Evolutionary conservation across 495 filamentous ascomycete species (phyloP).

Genomic region (Penicillium argentinense): DNA sequence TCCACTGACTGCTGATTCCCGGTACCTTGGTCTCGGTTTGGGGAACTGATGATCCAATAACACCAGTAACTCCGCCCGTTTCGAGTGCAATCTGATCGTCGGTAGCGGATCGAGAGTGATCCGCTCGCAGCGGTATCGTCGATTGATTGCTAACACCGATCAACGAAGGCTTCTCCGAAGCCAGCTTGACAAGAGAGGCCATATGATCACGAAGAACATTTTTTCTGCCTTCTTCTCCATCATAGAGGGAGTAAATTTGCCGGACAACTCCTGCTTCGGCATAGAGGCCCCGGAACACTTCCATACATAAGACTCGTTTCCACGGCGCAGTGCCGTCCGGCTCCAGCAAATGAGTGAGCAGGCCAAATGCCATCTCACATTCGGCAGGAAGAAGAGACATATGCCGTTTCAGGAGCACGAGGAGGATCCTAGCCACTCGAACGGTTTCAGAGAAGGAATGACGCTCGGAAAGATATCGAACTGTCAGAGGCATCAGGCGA

Average conservation of each 20-base stretch:
- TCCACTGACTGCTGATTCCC: slow-evolving; percentile 89
- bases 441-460: slow-evolving; percentile 81
- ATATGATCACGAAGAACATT: slow-evolving; percentile 78
- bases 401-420: slow-evolving; percentile 73
- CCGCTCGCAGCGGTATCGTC: slow-evolving; percentile 60
- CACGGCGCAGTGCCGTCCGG: slow-evolving; percentile 73
- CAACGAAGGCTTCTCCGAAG: slow-evolving; percentile 81
- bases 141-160: slow-evolving; percentile 89
- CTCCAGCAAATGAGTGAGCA: slow-evolving; percentile 88
- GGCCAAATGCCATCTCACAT: slow-evolving; percentile 78
- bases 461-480: slow-evolving; percentile 73
- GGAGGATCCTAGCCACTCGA: slow-evolving; percentile 76
- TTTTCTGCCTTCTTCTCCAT: slow-evolving; percentile 69
- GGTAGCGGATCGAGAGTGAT: slow-evolving; percentile 44
- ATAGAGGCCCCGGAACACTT: slow-evolving; percentile 82
- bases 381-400: slow-evolving; percentile 72
- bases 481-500: slow-evolving; percentile 80
- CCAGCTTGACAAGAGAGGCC: slow-evolving; percentile 79
- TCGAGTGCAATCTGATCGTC: slow-evolving; percentile 85
- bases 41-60: slow-evolving; percentile 75
- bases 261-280: slow-evolving; percentile 73
- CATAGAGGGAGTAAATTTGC: slow-evolving; percentile 77
- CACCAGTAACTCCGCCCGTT: slow-evolving; percentile 81
- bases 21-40: slow-evolving; percentile 60
- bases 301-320: slow-evolving; percentile 89